Percentiles rank a stretch among this genome's conserved stretches.
Evolutionary conservation across 257 asterid species (phyloP).

Genomic region (Cordia subcordata): DNA sequence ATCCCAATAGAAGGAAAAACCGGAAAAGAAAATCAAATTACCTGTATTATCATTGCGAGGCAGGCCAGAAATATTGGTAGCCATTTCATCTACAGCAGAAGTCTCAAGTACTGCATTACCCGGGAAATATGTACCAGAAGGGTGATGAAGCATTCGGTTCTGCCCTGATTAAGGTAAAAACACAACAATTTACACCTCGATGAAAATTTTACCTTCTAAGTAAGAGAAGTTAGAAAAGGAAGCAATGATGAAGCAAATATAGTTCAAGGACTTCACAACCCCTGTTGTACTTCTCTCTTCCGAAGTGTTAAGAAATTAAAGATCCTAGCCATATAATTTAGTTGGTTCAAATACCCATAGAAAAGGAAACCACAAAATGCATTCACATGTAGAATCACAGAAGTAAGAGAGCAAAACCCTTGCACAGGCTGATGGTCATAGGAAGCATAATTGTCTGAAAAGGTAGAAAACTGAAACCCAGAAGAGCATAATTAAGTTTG

Average conservation of each 20-base stretch:
- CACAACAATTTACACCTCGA: constrained; percentile 13
- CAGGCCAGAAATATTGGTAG: constrained; percentile 28
- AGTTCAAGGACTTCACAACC: not conserved
- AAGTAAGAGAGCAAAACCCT: no score
- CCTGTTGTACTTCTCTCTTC: not conserved
- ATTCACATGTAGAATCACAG: no score
- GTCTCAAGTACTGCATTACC: not conserved
- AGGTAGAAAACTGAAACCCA: no score
- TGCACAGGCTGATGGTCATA: no score
- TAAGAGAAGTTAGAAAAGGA: constrained; percentile 10
- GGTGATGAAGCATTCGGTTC: constrained; percentile 60
- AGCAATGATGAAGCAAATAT: constrained; percentile 9
- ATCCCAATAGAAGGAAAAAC: constrained; percentile 3
- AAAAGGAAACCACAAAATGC: no score
- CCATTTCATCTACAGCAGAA: constrained; percentile 19
- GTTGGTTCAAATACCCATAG: no score
- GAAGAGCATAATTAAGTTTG: no score
- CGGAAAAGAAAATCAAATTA: constrained; percentile 10
- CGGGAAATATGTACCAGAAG: constrained; percentile 20
- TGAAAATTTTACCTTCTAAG: constrained; percentile 7
- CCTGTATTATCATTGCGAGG: constrained; percentile 31
- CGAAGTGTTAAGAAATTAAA: not conserved
- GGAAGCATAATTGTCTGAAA: no score
- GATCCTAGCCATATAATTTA: no score
- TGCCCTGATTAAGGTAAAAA: constrained; percentile 45